Base-by-base conservation (phyloP, 352 stramenopile species). In the Phytophthora sojae region DNA sequence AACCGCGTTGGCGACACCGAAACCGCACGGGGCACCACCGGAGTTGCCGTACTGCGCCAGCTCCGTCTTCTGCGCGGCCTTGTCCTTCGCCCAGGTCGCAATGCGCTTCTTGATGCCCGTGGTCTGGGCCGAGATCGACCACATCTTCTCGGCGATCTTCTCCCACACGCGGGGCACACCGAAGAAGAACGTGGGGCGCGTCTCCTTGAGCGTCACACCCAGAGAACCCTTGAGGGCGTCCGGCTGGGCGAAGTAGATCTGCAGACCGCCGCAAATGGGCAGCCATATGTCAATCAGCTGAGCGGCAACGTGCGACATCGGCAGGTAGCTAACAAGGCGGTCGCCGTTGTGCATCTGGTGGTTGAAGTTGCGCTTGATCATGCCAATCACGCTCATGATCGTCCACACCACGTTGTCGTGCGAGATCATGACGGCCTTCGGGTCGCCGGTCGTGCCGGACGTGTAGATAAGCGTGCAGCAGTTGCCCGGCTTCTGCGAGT, bases 371-470 rank as follows among this genome's bases (percentile, higher is more conserved):
- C 71, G 75, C 63, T 91, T 81, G 47, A 95, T 76, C 79, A 90
- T 88, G 32, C 57, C 67, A 3, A 90, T 60, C 61, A 96, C 84
- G 52, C 77, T 86, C 42, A 74, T 59, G 54, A 93, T 88, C 21
- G 88, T 97, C 89, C 88, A 97, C 6, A 87, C 87, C 12, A 98
- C 79, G 75, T 98, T 98, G 79, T 98, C 95, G 82, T 99, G 93
- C 52, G 90, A 97, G 64, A 99, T 95, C 96, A 98, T 98, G 26
- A 99, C 96, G 25, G 93, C 96, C 82, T 99, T 99, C n/a, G 96
- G 96, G 66, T 92, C 76, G 30, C 96, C 93, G 17, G 96, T 99
- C 64, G 96, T 99, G 66, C 96, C 96, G 29, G 91, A 98, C 58
- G 96, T 99, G 83, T 98, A 99, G 66, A 98, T 98, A 53, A 98